Conservation (phyloP, 805 yeast genomes). For the Zygosaccharomyces gambellarensis region DNA sequence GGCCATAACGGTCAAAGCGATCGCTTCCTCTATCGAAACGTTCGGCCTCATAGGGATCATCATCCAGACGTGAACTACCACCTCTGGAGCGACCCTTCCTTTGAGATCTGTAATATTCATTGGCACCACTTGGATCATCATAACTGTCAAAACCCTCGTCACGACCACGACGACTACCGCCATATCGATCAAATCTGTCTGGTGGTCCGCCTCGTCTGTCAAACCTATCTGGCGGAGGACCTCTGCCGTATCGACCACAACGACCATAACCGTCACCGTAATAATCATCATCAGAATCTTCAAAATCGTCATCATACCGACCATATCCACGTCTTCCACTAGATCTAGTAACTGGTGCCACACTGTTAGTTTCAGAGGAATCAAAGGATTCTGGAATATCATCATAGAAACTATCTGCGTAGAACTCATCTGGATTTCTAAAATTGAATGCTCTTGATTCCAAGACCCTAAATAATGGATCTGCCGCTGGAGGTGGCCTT, state of each 20-base stretch:
- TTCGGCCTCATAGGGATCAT: constrained; percentile 9
- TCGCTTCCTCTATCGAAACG: constrained; percentile 5
- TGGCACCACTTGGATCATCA: constrained; percentile 40
- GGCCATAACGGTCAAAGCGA: constrained; percentile 59
- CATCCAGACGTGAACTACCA: constrained; percentile 17
- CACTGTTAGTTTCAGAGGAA: constrained; percentile 32
- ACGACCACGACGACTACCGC: constrained; percentile 19
- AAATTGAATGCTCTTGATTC: constrained; percentile 78
- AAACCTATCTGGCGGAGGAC: constrained; percentile 23
- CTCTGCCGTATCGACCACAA: constrained; percentile 24
- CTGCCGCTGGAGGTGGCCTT: constrained; percentile 90
- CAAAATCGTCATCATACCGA: constrained; percentile 27
- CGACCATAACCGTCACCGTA: constrained; percentile 15
- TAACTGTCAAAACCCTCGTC: constrained; percentile 20
- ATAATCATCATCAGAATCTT: constrained; percentile 26
- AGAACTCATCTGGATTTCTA: constrained; percentile 55
- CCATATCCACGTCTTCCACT: constrained; percentile 29
- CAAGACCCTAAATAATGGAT: constrained; percentile 76
- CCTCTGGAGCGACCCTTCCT: constrained; percentile 24
- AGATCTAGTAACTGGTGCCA: constrained; percentile 27
- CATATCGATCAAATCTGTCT: constrained; percentile 11
- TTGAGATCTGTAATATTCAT: constrained; percentile 36
- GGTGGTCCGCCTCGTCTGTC: constrained; percentile 21
- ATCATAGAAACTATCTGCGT: constrained; percentile 59
- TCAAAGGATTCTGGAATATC: constrained; percentile 46